These are phyloP conservation scores for Cymbopogon flexuosus DNA, from an alignment of 202 grass and related monocot species.

Conservation along the genomic window DNA sequence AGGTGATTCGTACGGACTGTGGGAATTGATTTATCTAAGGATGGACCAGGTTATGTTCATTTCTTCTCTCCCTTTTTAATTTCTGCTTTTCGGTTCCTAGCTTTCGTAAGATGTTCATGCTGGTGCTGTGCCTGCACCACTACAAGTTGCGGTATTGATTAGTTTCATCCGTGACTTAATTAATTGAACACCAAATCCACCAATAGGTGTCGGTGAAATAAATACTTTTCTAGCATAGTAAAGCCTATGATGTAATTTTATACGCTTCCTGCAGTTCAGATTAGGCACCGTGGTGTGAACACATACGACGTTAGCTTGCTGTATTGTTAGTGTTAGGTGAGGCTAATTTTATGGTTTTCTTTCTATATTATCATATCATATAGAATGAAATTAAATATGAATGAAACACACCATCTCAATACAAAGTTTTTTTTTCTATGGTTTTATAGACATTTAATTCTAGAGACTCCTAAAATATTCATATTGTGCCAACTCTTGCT, in stretches of 20 bases:
- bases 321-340: too few species aligned
- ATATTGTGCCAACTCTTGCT: too few species aligned
- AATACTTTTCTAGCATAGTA: neutral
- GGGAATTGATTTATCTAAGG: too few species aligned
- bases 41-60: too few species aligned
- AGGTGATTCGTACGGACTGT: too few species aligned
- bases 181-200: constrained; percentile 18
- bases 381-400: too few species aligned
- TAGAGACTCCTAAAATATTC: fast-evolving
- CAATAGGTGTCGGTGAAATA: neutral
- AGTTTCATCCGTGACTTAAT: neutral
- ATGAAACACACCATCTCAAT: too few species aligned
- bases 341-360: too few species aligned
- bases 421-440: too few species aligned
- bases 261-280: neutral
- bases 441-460: too few species aligned
- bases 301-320: too few species aligned
- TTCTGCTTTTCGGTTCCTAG: neutral
- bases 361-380: too few species aligned
- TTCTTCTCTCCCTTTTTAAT: neutral
- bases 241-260: neutral
- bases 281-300: neutral
- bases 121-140: constrained; percentile 20
- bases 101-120: neutral
- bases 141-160: constrained; percentile 1